A percentile compares a stretch with the other conserved stretches of the same genome.
These are phyloP conservation scores for Selaginella moellendorffii DNA, from an alignment of 75 land plant genomes.

Conservation along the genomic window DNA sequence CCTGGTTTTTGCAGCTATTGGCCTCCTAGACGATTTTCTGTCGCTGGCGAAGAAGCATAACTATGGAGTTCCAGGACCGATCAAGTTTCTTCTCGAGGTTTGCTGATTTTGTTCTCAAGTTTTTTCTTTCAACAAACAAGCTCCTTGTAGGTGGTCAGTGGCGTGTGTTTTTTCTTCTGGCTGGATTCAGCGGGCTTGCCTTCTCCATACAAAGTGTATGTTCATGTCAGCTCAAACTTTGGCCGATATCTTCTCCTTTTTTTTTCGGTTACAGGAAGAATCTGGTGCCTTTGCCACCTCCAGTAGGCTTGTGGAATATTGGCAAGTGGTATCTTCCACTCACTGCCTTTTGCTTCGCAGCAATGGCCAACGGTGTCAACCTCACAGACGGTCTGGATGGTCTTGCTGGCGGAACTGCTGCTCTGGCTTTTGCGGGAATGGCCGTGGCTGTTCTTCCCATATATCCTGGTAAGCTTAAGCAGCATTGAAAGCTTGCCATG, in stretches of 20 bases:
- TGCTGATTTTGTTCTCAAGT: too few relatives aligned
- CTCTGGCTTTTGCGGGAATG: slow-evolving; percentile 75
- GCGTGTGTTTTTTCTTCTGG: slow-evolving; percentile 68
- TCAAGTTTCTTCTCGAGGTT: slow-evolving; percentile 54
- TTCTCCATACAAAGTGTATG: slow-evolving; percentile 65
- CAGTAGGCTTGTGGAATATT: slow-evolving; percentile 42
- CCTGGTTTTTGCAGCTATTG: slow-evolving; percentile 55
- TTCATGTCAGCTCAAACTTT: neutral
- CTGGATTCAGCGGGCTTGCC: slow-evolving; percentile 41
- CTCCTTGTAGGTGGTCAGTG: slow-evolving; percentile 57
- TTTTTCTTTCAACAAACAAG: too few relatives aligned
- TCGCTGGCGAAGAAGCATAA: slow-evolving; percentile 36
- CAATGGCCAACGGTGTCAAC: slow-evolving; percentile 78
- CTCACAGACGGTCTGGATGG: slow-evolving; percentile 97
- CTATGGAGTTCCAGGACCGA: slow-evolving; percentile 49
- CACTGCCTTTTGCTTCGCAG: slow-evolving; percentile 68
- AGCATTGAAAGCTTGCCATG: neutral
- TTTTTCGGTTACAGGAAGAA: slow-evolving; percentile 40
- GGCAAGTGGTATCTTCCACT: slow-evolving; percentile 59
- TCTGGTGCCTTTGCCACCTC: slow-evolving; percentile 66
- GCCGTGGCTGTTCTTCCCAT: slow-evolving; percentile 73
- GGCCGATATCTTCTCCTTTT: neutral
- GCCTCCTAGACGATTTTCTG: slow-evolving; percentile 60
- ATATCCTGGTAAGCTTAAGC: slow-evolving; percentile 43
- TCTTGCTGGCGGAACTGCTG: slow-evolving; percentile 73